Conservation (phyloP, 148 eudicot species). For the Rhododendron williamsianum region DNA sequence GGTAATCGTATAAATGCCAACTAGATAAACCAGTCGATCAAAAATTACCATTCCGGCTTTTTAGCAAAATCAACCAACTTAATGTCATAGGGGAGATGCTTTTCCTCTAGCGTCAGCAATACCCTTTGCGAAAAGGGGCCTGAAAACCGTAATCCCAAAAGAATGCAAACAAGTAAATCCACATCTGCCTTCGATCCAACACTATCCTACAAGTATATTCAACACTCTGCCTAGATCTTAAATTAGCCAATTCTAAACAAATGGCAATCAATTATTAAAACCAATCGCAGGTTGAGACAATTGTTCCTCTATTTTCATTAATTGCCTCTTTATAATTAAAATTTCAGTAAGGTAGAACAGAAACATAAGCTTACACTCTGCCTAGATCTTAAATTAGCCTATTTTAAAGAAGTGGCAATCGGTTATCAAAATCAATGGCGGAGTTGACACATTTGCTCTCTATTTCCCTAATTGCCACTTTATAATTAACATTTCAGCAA, state of each 20-base stretch:
- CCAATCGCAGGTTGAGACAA: neutral
- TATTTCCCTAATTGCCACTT: neutral
- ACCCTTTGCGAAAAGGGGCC: constrained; percentile 92
- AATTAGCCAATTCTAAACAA: neutral
- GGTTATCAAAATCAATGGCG: neutral
- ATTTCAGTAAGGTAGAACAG: neutral
- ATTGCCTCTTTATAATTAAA: neutral
- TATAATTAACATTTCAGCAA: neutral
- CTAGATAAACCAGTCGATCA: neutral
- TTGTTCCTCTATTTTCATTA: neutral
- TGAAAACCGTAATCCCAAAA: constrained; percentile 18
- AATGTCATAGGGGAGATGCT: constrained; percentile 75
- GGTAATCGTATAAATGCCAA: neutral
- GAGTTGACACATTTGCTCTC: neutral
- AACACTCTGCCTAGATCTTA: neutral
- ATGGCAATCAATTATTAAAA: neutral
- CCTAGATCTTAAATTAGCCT: too few relatives aligned
- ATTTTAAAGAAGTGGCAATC: too few relatives aligned
- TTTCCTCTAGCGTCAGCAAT: constrained; percentile 83
- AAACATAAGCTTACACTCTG: neutral
- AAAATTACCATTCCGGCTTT: constrained; percentile 76
- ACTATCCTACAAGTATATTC: neutral
- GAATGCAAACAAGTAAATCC: neutral
- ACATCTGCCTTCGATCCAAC: neutral
- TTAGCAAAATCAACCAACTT: constrained; percentile 66